Evolutionary conservation across 305 asterid genomes (phyloP), one percentile per base, ranked within the genome.

Genomic region (Ilex paraguariensis): DNA sequence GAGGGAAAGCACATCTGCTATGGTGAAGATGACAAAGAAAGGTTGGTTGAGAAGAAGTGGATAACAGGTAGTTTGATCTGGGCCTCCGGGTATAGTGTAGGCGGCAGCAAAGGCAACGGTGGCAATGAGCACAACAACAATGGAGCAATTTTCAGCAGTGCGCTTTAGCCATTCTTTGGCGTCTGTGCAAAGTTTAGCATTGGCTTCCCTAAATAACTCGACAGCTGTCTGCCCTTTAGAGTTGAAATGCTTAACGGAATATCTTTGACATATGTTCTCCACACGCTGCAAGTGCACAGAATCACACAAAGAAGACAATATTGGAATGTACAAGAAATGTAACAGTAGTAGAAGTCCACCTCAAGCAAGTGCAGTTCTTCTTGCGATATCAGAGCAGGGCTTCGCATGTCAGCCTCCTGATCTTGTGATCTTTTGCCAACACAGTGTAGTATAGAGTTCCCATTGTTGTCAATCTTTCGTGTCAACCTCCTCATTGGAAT

Each of bases 391-490:
- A 56, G 31, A 11, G 62, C 62, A 42, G 72, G 72, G 28, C 55
- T 67, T 55, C 72, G 52, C 59, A 60, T 44, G 54, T 67, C 61
- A 21, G 30, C 44, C n/a, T 16, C 63, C 11, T 1, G 17, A 10
- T 62, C 57, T 9, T 45, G 45, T 52, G 4, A 6, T 16, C 55
- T 57, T 32, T 56, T 42, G 31, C 59, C 73, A 68, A 62, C 68
- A 63, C 33, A 39, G 39, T 69, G 73, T 6, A 69, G 30, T 46
- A 69, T 33, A 10, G 68, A 54, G 33, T 62, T 69, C 28, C 59
- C 68, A 10, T 62, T 1, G 30, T 62, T 15, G 12, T 64, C 59
- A 32, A 69, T 16, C 31, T 62, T 62, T 30, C 64, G 49, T 31
- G 30, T 55, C 56, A 69, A 56, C 33, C 64, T 54, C 54, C 40